A percentile compares a stretch with the other conserved stretches of the same genome.
phyloP scores from a whole-genome alignment of 371 early-diverging fungal species.

The Mucor indicus region DNA sequence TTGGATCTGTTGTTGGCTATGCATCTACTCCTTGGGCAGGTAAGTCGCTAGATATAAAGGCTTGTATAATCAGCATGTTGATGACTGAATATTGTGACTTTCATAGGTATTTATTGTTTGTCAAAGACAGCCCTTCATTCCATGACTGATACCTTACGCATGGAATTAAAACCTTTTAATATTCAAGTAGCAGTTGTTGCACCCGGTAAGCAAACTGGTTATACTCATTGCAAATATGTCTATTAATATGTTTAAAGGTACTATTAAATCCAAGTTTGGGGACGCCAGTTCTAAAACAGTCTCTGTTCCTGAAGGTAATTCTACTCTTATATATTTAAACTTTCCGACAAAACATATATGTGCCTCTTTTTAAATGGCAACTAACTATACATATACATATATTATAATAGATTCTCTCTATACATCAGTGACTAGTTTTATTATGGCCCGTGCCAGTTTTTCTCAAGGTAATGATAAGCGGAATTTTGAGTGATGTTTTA shows the following conservation, averaged over 20 bases:
- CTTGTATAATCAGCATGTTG: neutral
- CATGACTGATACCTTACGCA: slow-evolving; percentile 53
- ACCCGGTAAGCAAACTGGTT: slow-evolving; percentile 41
- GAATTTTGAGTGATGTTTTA: too few species aligned
- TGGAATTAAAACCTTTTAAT: slow-evolving; percentile 61
- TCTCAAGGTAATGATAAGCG: slow-evolving; percentile 61
- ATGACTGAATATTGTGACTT: too few species aligned
- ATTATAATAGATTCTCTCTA: slow-evolving; percentile 38
- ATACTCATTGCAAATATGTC: too few species aligned
- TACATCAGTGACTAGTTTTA: slow-evolving; percentile 35
- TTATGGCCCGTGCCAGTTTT: slow-evolving; percentile 43
- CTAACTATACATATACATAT: too few species aligned
- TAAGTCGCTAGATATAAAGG: too few species aligned
- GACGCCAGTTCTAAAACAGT: slow-evolving; percentile 36
- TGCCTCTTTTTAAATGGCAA: too few species aligned
- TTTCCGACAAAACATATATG: too few species aligned
- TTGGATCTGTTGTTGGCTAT: slow-evolving; percentile 62
- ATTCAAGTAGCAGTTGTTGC: slow-evolving; percentile 55
- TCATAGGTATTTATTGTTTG: slow-evolving; percentile 54
- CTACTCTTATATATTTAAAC: too few species aligned
- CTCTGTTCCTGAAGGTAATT: slow-evolving; percentile 42
- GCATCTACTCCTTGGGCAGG: slow-evolving; percentile 53
- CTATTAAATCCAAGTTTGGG: slow-evolving; percentile 62
- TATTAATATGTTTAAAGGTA: slow-evolving; percentile 17
- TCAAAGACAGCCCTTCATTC: slow-evolving; percentile 65